Base-by-base conservation (phyloP, 768 basidiomycete genomes). In the Lactarius deliciosus region DNA sequence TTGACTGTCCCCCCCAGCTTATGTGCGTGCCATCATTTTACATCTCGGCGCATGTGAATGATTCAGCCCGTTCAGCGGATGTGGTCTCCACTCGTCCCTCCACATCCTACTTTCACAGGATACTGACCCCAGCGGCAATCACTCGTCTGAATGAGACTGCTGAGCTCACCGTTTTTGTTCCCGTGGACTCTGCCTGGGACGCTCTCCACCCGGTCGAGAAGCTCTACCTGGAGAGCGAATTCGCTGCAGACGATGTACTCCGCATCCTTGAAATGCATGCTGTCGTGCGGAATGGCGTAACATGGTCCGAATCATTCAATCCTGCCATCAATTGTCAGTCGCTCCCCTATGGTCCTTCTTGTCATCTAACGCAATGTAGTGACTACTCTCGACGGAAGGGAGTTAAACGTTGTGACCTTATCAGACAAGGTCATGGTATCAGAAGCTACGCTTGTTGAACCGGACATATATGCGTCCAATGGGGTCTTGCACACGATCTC, bases 401-500 rank as follows among this genome's bases (percentile, higher is more conserved):
- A 81, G 2, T 81, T 97, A 11, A 83, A 87, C 61, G 79, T 95
- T 50, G 76, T 79, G 1, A 80, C 81, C n/a, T 77, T 83, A 30
- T 74, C 81, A 1, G 81, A 86, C 45, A 83, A 83, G 67, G 85
- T 83, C 61, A 81, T 73, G 36, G 76, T 90, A 25, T 86, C 86
- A 40, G 78, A 78, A 56, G 86, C 90, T 8, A 79, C 81, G 28
- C 81, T 96, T 53, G 73, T 87, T 5, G 80, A 88, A n/a, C 85
- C 86, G 7, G 94, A 99, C 73, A 86, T 97, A 41, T 94, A 95
- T 72, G 96, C 92, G 5, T 89, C 91, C 36, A 99, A 99, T 72
- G 97, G 96, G 57, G 97, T 98, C 54, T 75, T 98, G 18, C 97
- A 99, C 76, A 85, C 94, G 53, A 84, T 98, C 30, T 91, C 91